Base-by-base conservation (phyloP, 352 stramenopile genomes). In the Elongisporangium prolatum region DNA sequence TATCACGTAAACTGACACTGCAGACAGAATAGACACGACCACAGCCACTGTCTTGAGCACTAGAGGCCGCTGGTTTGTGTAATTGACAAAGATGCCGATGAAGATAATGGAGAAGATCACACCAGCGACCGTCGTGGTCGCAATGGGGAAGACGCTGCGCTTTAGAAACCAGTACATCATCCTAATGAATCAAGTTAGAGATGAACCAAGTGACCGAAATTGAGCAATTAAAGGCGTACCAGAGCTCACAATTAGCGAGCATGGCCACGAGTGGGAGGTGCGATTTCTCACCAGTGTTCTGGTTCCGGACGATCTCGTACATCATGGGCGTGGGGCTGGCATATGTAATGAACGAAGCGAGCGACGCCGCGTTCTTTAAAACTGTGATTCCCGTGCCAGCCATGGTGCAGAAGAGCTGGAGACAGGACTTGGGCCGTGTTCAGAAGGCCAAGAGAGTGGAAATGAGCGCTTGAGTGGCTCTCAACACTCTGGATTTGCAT, bases 101-200 rank as follows among this genome's bases (percentile, higher is more conserved):
- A 74, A 81, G 11, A 53, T 21, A 22, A 75, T 28, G 17, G 68
- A 64, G 20, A 75, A 48, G 6, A 75, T 51, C 21, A 76, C 63
- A 13, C 75, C 75, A 10, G 75, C 49, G 4, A 71, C 60, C 38
- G 74, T 83, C 9, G 65, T 78, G 11, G 56, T 52, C 50, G 82
- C 73, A 16, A 83, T 40, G 0, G 75, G 72, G 22, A 80, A 86
- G 63, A 72, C 73, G 48, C 67, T 65, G n/a, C 59, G 51, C 10
- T 59, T 65, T 14, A 84, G 47, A 24, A 70, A 77, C 21, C 74
- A 71, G 44, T 77, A 84, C 53, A 81, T 69, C 64, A 77, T 72
- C 47, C 54, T 58, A 22, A 38, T 20, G 38, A 18, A 38, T 14
- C 37, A 8, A 52, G 47, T 22, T 17, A 9, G 3, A 6, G 20